These are phyloP conservation scores for Dendrocalamus latiflorus DNA, from an alignment of 202 grass and related monocot species.

Conservation along the genomic window DNA sequence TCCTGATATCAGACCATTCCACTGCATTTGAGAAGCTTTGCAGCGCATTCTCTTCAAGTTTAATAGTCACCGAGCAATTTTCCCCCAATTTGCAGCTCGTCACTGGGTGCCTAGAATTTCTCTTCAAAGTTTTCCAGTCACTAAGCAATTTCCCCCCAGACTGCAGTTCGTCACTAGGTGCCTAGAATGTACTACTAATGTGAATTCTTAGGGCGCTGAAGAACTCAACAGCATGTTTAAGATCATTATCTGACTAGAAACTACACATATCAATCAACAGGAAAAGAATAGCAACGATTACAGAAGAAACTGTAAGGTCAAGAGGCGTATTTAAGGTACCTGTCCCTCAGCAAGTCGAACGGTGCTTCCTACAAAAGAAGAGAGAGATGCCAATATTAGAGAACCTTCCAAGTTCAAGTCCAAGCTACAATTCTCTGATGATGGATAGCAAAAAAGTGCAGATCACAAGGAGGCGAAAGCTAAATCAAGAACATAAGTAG, in stretches of 20 bases:
- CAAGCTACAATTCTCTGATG: background rate
- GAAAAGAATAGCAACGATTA: background rate
- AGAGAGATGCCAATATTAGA: background rate
- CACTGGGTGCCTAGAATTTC: background rate
- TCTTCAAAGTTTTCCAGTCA: background rate
- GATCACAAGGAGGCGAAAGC: background rate
- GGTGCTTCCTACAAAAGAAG: conserved; percentile 2
- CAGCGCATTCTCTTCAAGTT: background rate
- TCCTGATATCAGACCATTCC: background rate
- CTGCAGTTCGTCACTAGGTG: background rate
- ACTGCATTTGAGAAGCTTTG: background rate
- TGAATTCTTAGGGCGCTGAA: background rate
- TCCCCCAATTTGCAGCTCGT: background rate
- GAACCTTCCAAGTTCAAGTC: background rate
- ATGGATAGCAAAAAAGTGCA: background rate
- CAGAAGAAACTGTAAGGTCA: background rate
- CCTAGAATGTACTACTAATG: background rate
- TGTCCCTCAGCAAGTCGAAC: conserved; percentile 29
- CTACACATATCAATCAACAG: background rate
- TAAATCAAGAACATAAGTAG: conserved; percentile 2
- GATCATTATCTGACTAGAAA: background rate
- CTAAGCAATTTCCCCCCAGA: background rate
- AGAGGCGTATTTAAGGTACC: conserved; percentile 22
- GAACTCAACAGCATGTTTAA: background rate
- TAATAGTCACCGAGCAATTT: background rate